These are phyloP conservation scores for Raddia guianensis DNA, from an alignment of 176 grass and related monocot species.

Conservation along the genomic window DNA sequence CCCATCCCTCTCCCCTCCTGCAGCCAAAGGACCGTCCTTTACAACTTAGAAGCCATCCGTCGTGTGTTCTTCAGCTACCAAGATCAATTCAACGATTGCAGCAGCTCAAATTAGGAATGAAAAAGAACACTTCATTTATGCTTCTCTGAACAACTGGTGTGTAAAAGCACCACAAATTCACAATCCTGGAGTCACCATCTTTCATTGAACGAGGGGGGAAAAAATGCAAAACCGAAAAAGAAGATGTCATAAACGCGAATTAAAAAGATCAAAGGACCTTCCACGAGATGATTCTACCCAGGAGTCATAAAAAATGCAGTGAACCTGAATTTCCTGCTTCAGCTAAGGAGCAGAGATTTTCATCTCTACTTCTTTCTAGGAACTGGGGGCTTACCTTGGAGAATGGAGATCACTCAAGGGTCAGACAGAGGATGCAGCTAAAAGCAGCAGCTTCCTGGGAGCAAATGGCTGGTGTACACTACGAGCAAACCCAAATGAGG, in stretches of 20 bases:
- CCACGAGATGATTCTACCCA: neutral
- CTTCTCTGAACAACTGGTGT: neutral
- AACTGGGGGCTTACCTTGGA: conserved; percentile 38
- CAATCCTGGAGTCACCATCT: neutral
- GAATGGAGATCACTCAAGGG: conserved; percentile 42
- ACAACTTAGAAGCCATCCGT: conserved; percentile 23
- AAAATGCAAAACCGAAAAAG: neutral
- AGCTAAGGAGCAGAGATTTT: conserved; percentile 21
- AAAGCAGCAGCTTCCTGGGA: conserved; percentile 35
- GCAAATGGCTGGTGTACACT: conserved; percentile 24
- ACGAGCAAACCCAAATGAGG: conserved; percentile 33
- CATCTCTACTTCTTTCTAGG: conserved; percentile 24
- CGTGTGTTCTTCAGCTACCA: conserved; percentile 35
- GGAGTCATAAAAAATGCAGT: neutral
- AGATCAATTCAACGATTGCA: conserved; percentile 18
- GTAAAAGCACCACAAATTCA: neutral
- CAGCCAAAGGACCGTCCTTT: conserved; percentile 5
- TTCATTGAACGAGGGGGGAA: neutral
- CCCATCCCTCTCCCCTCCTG: conserved; percentile 55
- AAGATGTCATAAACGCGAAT: neutral
- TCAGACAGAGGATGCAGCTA: neutral
- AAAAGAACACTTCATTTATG: neutral
- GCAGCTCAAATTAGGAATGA: neutral
- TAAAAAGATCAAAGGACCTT: neutral
- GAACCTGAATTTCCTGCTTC: conserved; percentile 27